A percentile compares a stretch with the other conserved stretches of the same genome.
Conservation (phyloP, 345 rosid species). For the Populus davidiana region DNA sequence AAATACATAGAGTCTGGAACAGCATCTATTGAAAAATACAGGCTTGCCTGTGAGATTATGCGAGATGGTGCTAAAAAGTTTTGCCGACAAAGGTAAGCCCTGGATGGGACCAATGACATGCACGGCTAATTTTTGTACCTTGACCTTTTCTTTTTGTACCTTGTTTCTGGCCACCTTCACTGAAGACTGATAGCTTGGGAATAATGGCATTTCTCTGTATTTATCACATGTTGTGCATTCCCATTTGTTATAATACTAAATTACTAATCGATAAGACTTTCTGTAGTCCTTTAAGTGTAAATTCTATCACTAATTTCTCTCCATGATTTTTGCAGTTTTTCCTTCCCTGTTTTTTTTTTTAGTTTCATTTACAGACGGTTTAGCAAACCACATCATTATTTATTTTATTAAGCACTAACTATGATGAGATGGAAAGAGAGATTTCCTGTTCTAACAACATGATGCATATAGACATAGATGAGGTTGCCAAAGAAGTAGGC, state of each 20-base stretch:
- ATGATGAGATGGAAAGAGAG: neutral
- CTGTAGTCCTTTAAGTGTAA: neutral
- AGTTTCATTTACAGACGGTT: neutral
- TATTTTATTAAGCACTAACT: neutral
- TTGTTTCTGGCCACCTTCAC: slow-evolving; percentile 8
- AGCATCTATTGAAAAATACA: slow-evolving; percentile 66
- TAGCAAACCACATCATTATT: neutral
- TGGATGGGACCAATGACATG: slow-evolving; percentile 16
- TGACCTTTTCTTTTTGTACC: slow-evolving; percentile 7
- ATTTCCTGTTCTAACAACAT: neutral
- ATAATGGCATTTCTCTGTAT: neutral
- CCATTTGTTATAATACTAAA: neutral
- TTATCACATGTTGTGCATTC: neutral
- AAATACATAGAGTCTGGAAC: slow-evolving; percentile 72
- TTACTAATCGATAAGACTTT: neutral
- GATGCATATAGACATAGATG: neutral
- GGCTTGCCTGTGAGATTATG: slow-evolving; percentile 74
- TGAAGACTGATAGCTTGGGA: slow-evolving; percentile 5
- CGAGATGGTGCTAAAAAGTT: slow-evolving; percentile 81
- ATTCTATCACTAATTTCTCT: neutral
- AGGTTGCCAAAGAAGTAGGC: neutral
- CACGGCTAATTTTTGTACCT: slow-evolving; percentile 19
- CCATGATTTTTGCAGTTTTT: neutral
- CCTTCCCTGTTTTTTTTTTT: neutral
- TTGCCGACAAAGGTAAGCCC: slow-evolving; percentile 58